A percentile compares a stretch with the other conserved stretches of the same genome.
These are phyloP conservation scores for Aegle marmelos DNA, from an alignment of 345 rosid genomes.

Conservation along the genomic window DNA sequence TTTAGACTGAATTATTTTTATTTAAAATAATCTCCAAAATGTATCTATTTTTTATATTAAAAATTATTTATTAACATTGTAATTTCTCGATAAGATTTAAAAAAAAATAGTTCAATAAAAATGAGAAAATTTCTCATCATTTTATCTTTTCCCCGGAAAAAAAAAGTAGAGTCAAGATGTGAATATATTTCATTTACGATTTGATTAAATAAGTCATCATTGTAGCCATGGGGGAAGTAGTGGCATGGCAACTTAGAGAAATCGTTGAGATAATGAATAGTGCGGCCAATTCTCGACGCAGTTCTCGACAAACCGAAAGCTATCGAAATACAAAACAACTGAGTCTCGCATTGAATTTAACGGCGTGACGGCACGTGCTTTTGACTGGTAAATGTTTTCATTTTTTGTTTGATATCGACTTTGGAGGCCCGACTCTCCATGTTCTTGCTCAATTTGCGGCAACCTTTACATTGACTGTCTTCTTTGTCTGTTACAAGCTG, in stretches of 20 bases:
- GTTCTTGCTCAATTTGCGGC: background rate
- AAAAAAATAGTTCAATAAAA: background rate
- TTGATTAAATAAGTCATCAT: no score
- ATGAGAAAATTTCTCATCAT: background rate
- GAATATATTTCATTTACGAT: no score
- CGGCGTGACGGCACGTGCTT: background rate
- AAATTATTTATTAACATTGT: background rate
- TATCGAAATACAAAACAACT: background rate
- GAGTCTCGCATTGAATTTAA: background rate
- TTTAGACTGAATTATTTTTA: no score
- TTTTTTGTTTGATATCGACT: background rate
- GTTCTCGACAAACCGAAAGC: background rate
- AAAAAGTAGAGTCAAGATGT: no score
- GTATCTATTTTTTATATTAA: background rate
- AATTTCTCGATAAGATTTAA: background rate
- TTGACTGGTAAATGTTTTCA: background rate
- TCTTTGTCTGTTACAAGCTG: background rate
- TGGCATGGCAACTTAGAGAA: background rate
- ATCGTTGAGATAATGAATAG: background rate
- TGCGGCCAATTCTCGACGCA: no score
- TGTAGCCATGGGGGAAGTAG: background rate
- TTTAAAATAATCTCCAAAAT: no score
- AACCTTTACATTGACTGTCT: background rate
- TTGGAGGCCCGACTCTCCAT: background rate
- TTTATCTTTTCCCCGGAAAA: background rate